Evolutionary conservation across 2,329 filamentous ascomycete genomes (phyloP).

Genomic region (Fusarium sterilihyphosum): DNA sequence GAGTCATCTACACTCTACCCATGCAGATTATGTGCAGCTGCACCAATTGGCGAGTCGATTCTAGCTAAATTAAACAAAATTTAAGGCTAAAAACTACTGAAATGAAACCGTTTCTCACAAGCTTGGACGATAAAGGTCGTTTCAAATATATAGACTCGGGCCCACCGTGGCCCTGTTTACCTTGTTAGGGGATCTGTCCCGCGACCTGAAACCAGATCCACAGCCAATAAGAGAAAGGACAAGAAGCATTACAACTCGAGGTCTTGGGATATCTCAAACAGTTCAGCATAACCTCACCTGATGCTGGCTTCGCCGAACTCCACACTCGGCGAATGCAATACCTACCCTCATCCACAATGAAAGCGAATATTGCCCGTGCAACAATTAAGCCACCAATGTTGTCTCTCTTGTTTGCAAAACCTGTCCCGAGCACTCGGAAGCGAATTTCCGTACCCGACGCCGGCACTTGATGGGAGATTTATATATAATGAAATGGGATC

Average conservation of each 20-base stretch:
- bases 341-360: slow-evolving; percentile 7
- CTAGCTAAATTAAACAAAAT: neutral
- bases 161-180: slow-evolving; percentile 20
- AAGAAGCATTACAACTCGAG: neutral
- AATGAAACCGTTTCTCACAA: slow-evolving; percentile 11
- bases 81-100: neutral
- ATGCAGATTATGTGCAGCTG: neutral
- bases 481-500: slow-evolving; percentile 10
- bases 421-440: slow-evolving; percentile 21
- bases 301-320: neutral
- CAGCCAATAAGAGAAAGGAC: slow-evolving; percentile 24
- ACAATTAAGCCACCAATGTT: slow-evolving; percentile 24
- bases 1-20: slow-evolving; percentile 5
- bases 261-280: slow-evolving; percentile 7
- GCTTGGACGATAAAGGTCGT: neutral
- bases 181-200: slow-evolving; percentile 12
- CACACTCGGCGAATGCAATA: neutral
- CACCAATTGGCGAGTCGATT: neutral
- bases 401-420: slow-evolving; percentile 15
- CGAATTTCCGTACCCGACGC: slow-evolving; percentile 2
- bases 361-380: slow-evolving; percentile 21
- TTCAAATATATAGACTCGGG: slow-evolving; percentile 9
- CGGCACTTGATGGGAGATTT: neutral
- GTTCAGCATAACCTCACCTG: neutral
- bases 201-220: slow-evolving; percentile 28